Base-by-base conservation (phyloP, 192 early-diverging fungal genomes). In the Linnemannia elongata region DNA sequence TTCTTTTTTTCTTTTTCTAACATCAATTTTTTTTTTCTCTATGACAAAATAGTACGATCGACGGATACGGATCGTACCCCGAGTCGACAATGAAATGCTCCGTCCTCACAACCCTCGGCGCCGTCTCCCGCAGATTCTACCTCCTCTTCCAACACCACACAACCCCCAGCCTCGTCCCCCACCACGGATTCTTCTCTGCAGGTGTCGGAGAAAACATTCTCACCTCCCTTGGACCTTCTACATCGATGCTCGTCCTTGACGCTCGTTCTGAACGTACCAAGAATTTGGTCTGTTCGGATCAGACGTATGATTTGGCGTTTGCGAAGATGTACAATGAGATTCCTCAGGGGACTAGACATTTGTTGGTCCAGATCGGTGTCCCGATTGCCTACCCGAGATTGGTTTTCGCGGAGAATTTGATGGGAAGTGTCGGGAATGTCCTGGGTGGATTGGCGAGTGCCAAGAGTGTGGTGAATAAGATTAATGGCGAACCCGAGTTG, bases 61-160 rank as follows among this genome's bases (percentile, higher is more conserved):
- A 97, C 85, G 97, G 96, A 7, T 96, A 93, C 79, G 97, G 97
- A 30, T 95, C 94, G 44, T 98, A 98, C 83, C 96, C 96, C 5
- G 93, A 87, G 30, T 78, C 85, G n/a, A 87, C 80, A 0, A 75
- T 78, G 72, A 87, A 81, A 71, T 78, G 72, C 60, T 57, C 79
- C 2, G 49, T 42, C 60, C 47, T 87, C 76, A 49, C 69, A 9
- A 72, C 57, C 45, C 75, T 87, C 35, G 85, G 85, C 6, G 89
- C 91, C 30, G 90, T 94, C 52, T 96, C 96, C 5, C 91, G 91
- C 77, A 93, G 94, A 35, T 96, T 96, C 89, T 97, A 96, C 91
- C 90, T 94, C 63, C 82, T 98, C 74, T 98, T 95, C 92, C 97
- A 98, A 88, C 94, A 94, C 0, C 95, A 97, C 82, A 94, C 93